phyloP scores from a whole-genome alignment of 2,329 filamentous ascomycete genomes.

The Ascochyta koolunga region DNA sequence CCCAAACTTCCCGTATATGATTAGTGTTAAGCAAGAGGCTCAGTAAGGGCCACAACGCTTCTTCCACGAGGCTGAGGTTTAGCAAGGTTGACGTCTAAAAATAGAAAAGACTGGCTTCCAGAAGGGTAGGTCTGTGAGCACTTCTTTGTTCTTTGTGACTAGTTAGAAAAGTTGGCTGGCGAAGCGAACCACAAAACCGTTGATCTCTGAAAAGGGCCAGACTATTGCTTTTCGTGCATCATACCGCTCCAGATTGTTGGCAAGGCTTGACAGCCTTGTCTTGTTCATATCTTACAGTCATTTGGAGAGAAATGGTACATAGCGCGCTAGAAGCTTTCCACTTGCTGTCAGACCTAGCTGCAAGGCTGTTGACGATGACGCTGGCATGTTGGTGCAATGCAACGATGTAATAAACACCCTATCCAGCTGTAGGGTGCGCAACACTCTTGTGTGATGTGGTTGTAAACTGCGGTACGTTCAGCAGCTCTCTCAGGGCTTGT shows the following conservation, averaged over 20 bases:
- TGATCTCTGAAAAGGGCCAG: not conserved
- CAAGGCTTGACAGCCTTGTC: not conserved
- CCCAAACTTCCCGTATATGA: not conserved
- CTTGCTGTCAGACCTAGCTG: too few species aligned
- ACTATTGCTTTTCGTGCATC: not conserved
- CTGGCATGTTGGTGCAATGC: too few species aligned
- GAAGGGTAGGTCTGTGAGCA: not conserved
- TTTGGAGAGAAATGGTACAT: too few species aligned
- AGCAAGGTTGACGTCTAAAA: not conserved
- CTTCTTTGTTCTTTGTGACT: constrained; percentile 1
- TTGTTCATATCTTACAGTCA: not conserved
- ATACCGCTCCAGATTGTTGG: not conserved
- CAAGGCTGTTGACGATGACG: too few species aligned
- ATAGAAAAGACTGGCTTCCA: not conserved
- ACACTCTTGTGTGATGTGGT: too few species aligned
- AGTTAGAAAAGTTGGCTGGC: not conserved
- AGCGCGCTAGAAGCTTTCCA: too few species aligned
- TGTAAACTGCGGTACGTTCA: too few species aligned
- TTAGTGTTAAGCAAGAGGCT: not conserved
- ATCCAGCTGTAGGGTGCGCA: too few species aligned
- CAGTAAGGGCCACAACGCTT: not conserved
- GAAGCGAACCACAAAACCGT: not conserved
- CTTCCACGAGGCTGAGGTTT: not conserved
- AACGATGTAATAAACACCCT: too few species aligned
- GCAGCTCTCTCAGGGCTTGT: not conserved